Evolutionary conservation across 2,329 filamentous ascomycete species (phyloP).

Genomic region (Fusarium humuli): DNA sequence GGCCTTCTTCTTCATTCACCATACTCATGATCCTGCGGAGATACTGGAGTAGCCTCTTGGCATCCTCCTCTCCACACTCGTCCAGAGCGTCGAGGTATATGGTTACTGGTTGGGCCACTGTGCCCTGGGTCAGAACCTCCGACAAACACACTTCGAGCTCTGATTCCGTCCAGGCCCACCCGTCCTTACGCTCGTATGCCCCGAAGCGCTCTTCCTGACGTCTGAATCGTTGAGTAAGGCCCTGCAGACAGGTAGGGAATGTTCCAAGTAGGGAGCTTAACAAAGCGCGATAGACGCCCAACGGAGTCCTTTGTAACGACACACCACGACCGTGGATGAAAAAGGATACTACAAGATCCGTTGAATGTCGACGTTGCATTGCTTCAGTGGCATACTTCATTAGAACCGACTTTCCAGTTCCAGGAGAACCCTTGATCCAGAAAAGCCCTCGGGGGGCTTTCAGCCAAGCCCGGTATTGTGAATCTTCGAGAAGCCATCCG

Average conservation of each 20-base stretch:
- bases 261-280: background rate
- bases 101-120: background rate
- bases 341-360: background rate
- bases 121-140: background rate
- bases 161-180: background rate
- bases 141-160: background rate
- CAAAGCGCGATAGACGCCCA: background rate
- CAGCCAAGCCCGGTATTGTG: background rate
- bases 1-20: accelerated
- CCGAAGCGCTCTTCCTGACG: background rate
- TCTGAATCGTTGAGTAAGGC: background rate
- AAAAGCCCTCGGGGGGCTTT: background rate
- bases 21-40: background rate
- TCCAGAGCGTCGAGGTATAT: background rate
- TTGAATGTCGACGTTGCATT: background rate
- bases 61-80: background rate
- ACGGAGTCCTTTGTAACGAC: accelerated
- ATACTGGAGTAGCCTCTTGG: accelerated
- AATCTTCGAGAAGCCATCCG: background rate
- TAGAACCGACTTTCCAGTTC: background rate
- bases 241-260: accelerated
- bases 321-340: background rate
- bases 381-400: background rate
- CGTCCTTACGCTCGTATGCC: background rate
- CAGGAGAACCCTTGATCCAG: background rate